phyloP scores from a whole-genome alignment of 2,329 filamentous ascomycete species.

The Ascochyta pisi region DNA sequence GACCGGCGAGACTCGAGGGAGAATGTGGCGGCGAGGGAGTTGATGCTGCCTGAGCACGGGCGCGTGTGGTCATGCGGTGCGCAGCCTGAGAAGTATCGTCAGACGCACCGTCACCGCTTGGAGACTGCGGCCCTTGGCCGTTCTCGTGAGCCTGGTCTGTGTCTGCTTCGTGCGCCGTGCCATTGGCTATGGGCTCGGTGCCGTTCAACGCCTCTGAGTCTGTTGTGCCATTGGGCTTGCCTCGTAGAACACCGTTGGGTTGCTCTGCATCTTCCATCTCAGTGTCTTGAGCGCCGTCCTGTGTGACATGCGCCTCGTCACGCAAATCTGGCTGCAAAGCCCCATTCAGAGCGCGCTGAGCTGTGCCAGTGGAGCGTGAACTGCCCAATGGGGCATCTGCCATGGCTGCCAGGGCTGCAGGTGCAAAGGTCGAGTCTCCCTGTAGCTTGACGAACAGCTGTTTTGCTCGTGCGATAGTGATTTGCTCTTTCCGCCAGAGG shows the following conservation, averaged over 20 bases:
- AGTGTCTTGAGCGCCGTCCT: conserved; percentile 29
- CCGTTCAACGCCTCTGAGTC: conserved; percentile 22
- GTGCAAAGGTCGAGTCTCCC: conserved; percentile 74
- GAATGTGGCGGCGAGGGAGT: conserved; percentile 52
- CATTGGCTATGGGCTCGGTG: conserved; percentile 31
- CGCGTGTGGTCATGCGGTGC: conserved; percentile 63
- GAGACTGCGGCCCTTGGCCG: conserved; percentile 30
- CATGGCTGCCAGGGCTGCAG: conserved; percentile 61
- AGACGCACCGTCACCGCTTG: conserved; percentile 47
- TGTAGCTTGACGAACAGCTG: conserved; percentile 74
- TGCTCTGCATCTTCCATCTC: conserved; percentile 38
- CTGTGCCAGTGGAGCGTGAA: conserved; percentile 21
- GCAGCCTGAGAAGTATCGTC: conserved; percentile 53
- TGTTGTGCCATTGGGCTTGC: conserved; percentile 22
- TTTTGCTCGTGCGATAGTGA: conserved; percentile 75
- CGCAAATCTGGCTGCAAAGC: conserved; percentile 12
- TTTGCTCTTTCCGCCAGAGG: conserved; percentile 77
- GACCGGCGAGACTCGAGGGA: conserved; percentile 58
- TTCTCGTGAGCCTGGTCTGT: conserved; percentile 29
- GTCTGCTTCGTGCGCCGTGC: conserved; percentile 24
- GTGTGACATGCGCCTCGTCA: conserved; percentile 22
- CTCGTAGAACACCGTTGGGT: conserved; percentile 21
- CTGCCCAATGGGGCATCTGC: conserved; percentile 38
- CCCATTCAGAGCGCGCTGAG: conserved; percentile 18
- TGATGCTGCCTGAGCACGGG: conserved; percentile 56